phyloP scores from a whole-genome alignment of 495 filamentous ascomycete species.

The Annulohypoxylon nitens region DNA sequence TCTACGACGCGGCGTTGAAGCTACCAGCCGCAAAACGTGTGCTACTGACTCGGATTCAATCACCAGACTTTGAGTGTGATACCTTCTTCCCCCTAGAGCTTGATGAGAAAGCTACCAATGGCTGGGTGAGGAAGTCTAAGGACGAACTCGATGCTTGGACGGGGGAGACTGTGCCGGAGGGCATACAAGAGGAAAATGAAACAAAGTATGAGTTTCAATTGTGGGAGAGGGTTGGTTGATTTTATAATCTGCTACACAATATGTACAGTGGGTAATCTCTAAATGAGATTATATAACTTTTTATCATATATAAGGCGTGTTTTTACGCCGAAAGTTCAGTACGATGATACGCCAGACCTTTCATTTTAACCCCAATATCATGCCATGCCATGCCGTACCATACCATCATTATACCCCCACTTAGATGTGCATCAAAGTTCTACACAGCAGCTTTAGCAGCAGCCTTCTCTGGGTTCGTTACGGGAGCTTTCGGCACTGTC shows the following conservation, averaged over 20 bases:
- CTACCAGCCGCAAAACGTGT: conserved; percentile 64
- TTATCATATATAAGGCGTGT: background rate
- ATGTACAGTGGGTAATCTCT: conserved; percentile 35
- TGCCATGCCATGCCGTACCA: background rate
- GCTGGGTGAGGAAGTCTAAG: conserved; percentile 64
- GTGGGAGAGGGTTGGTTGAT: conserved; percentile 65
- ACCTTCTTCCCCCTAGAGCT: conserved; percentile 81
- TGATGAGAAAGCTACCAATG: conserved; percentile 52
- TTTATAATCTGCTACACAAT: conserved; percentile 28
- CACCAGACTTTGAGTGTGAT: conserved; percentile 84
- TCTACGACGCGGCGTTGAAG: conserved; percentile 78
- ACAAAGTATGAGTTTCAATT: conserved; percentile 74
- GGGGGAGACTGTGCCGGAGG: conserved; percentile 68
- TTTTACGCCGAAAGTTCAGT: background rate
- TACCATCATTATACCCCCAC: conserved; percentile 14
- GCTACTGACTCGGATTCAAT: conserved; percentile 72
- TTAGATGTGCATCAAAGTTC: conserved; percentile 8
- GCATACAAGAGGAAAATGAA: conserved; percentile 67
- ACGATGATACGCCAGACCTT: background rate
- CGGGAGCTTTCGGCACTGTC: background rate
- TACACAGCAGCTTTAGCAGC: conserved; percentile 31
- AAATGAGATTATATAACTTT: background rate
- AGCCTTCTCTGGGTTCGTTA: background rate
- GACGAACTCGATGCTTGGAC: conserved; percentile 67
- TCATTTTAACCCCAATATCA: conserved; percentile 3